These are phyloP conservation scores for Halteria grandinella DNA, from an alignment of 73 alveolate genomes.

Conservation along the genomic window DNA sequence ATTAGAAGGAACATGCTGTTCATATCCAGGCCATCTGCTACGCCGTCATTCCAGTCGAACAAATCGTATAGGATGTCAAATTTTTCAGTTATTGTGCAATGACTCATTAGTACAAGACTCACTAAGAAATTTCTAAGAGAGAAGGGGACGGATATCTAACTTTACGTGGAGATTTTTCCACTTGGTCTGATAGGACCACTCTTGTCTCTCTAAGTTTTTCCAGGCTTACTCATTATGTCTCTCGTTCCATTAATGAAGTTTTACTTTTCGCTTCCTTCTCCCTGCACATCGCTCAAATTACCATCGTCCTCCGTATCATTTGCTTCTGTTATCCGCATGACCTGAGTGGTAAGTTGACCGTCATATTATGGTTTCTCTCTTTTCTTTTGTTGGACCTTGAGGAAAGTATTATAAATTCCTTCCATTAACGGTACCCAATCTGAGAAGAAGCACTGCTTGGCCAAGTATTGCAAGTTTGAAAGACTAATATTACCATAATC, in stretches of 20 bases:
- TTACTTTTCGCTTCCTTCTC: no score
- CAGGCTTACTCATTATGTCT: no score
- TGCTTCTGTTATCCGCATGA: no score
- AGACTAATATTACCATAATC: constrained; percentile 33
- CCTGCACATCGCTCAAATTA: constrained; percentile 5
- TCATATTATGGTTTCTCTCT: neutral
- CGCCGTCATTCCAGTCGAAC: constrained; percentile 74
- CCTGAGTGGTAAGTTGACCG: no score
- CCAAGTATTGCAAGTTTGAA: constrained; percentile 2
- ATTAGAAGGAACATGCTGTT: constrained; percentile 17
- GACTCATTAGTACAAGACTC: constrained; percentile 46
- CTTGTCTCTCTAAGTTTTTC: no score
- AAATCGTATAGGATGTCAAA: constrained; percentile 58
- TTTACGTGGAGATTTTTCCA: no score
- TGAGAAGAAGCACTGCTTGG: constrained; percentile 35
- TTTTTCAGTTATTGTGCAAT: constrained; percentile 46
- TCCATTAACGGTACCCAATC: constrained; percentile 38
- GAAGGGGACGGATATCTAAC: no score
- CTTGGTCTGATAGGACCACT: no score
- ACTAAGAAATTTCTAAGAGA: constrained; percentile 54
- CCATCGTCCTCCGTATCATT: no score
- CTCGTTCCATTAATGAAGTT: no score
- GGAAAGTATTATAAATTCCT: constrained; percentile 2
- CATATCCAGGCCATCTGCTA: constrained; percentile 59
- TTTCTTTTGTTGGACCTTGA: constrained; percentile 13